Evolutionary conservation across 2,329 filamentous ascomycete genomes (phyloP), one percentile per base, ranked within the genome.

Genomic region (Cladosporium sp.): DNA sequence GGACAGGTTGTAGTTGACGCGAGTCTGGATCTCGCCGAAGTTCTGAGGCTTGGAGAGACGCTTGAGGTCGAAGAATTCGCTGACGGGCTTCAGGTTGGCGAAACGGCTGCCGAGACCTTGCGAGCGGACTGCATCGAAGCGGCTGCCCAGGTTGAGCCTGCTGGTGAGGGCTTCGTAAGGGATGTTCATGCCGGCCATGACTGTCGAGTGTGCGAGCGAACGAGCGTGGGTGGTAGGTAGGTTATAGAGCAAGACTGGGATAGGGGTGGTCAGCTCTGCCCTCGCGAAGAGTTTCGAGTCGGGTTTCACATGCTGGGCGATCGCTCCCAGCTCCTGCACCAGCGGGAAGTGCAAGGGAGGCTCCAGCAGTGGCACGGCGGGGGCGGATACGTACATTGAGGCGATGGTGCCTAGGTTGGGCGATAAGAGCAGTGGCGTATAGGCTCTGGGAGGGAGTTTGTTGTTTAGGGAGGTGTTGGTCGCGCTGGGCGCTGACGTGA

Each of bases 51-150:
- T 99, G 65, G 91, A 96, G 57, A 99, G 70, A 66, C 92, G 91
- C 85, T 97, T 97, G 78, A 97, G 76, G 76, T 97, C 92, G 75
- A 97, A 83, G 78, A 99, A 99, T 77, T 99, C 94, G 73, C 87
- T 86, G 66, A 97, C 75, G 61, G 94, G 93, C 60, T 87, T 89
- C 71, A 99, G 83, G 77, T 97, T 97, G 75, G 92, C 86, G 76
- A 97, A 97, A 64, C 94, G 88, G 64, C 86, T 84, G 59, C 83
- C 83, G 60, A 97, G 73, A 34, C 90, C 89, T 66, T 91, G 90
- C 60, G 86, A 85, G 71, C 91, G 87, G 63, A 97, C 81, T 71
- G 87, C 85, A 66, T 90, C 85, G 78, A 97, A 93, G 72, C 92
- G 90, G 65, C 94, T 91, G 65, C 79, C 78, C 61, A 96, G 78